Evolutionary conservation across 495 filamentous ascomycete genomes (phyloP).

Genomic region (Tuber indicum): DNA sequence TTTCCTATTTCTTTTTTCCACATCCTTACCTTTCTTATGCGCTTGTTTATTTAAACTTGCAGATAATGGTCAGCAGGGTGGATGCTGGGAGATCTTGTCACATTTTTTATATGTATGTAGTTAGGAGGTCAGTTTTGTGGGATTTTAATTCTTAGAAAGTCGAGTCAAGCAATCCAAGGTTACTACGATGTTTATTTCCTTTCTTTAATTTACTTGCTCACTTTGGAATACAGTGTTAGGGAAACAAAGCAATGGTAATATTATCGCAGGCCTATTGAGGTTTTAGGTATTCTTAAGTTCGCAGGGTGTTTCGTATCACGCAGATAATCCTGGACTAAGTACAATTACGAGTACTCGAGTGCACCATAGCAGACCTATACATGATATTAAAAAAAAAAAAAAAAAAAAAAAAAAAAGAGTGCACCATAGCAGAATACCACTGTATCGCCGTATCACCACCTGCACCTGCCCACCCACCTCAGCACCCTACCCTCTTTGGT

Average conservation of each 20-base stretch:
- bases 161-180: neutral
- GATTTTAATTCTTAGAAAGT: neutral
- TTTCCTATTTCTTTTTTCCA: slow-evolving; percentile 7
- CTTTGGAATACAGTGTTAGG: neutral
- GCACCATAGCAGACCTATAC: neutral
- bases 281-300: neutral
- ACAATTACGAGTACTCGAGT: no score
- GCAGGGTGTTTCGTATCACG: neutral
- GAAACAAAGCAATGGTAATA: neutral
- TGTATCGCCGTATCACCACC: neutral
- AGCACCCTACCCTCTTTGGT: no score
- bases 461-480: neutral
- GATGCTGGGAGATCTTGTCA: neutral
- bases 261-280: neutral
- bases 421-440: neutral
- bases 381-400: no score
- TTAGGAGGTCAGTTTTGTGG: neutral
- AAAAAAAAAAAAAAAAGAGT: no score
- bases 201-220: neutral
- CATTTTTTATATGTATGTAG: neutral
- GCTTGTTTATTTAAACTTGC: slow-evolving; percentile 10
- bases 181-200: neutral
- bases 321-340: neutral
- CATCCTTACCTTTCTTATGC: neutral
- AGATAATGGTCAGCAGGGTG: neutral